Evolutionary conservation across 2,329 filamentous ascomycete species (phyloP).

Genomic region (Aschersonia sp.): DNA sequence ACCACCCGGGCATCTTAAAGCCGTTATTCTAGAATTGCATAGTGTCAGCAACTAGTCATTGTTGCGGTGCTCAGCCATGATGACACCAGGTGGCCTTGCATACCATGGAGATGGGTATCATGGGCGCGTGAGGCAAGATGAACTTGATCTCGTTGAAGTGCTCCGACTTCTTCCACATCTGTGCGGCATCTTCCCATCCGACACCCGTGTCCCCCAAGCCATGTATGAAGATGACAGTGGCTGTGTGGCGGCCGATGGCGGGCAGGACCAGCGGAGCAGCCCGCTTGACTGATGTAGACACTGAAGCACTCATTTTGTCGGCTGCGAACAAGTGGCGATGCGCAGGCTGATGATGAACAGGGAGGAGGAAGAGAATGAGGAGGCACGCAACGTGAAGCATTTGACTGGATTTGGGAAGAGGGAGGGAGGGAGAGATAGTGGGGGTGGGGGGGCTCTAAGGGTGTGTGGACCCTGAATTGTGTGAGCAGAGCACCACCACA

Average conservation of each 20-base stretch:
- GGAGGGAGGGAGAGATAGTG: neutral
- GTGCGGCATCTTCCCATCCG: constrained; percentile 69
- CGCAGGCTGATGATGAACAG: neutral
- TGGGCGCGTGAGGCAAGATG: constrained; percentile 81
- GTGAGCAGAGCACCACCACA: too few relatives aligned
- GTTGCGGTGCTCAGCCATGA: too few relatives aligned
- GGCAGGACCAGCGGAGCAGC: constrained; percentile 54
- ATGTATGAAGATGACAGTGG: constrained; percentile 88
- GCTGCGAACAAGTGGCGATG: neutral
- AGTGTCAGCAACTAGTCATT: too few relatives aligned
- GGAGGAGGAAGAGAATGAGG: neutral
- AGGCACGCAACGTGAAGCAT: too few relatives aligned
- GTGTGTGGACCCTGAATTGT: too few relatives aligned
- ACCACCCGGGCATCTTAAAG: constrained; percentile 77
- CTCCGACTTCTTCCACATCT: constrained; percentile 71
- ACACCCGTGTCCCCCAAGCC: constrained; percentile 75
- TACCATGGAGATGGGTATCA: constrained; percentile 63
- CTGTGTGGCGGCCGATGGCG: constrained; percentile 71
- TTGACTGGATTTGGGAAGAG: too few relatives aligned
- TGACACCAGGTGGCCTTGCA: constrained; percentile 1
- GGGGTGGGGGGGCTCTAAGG: too few relatives aligned
- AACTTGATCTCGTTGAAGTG: constrained; percentile 86
- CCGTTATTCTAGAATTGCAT: constrained; percentile 46
- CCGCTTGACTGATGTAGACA: constrained; percentile 14
- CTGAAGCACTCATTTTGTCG: constrained; percentile 5